Percentiles rank a stretch among this genome's conserved stretches.
These are phyloP conservation scores for Alternaria tenuissima DNA, from an alignment of 2,329 filamentous ascomycete genomes.

Conservation along the genomic window DNA sequence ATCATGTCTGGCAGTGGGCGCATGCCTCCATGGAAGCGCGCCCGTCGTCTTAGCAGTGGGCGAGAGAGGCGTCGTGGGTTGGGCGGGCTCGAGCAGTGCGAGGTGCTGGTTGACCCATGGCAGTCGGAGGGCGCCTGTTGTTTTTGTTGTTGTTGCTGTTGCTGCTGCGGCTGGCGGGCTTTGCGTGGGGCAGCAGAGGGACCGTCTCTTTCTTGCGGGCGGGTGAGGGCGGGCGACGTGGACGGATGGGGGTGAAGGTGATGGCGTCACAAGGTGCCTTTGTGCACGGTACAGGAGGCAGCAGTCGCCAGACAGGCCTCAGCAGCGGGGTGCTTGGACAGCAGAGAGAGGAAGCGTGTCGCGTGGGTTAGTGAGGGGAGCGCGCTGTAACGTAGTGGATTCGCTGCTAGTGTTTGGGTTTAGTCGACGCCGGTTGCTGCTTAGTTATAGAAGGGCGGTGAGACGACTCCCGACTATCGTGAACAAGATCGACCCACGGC, in stretches of 20 bases:
- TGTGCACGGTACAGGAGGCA: background rate
- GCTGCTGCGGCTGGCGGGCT: background rate
- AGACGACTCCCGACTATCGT: constrained; percentile 7
- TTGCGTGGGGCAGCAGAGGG: background rate
- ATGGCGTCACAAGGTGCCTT: constrained; percentile 16
- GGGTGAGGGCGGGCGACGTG: background rate
- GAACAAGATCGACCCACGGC: constrained; percentile 3
- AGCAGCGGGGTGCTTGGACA: background rate
- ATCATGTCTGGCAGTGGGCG: constrained; percentile 46
- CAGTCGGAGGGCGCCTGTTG: constrained; percentile 19
- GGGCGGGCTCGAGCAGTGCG: constrained; percentile 33
- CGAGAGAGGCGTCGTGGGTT: constrained; percentile 24
- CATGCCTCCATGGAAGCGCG: constrained; percentile 23
- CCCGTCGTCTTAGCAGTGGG: constrained; percentile 23
- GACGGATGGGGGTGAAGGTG: background rate
- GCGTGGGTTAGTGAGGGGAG: constrained; percentile 10
- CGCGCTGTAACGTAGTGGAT: constrained; percentile 4
- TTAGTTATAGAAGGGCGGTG: constrained; percentile 18
- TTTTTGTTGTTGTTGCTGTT: background rate
- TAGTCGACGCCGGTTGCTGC: background rate
- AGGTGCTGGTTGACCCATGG: constrained; percentile 40
- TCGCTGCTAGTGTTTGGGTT: background rate
- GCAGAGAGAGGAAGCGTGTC: constrained; percentile 5
- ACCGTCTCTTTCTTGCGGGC: background rate
- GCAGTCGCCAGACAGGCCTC: constrained; percentile 1